phyloP scores from a whole-genome alignment of 768 basidiomycete species.

The Antrodiella citrinella region DNA sequence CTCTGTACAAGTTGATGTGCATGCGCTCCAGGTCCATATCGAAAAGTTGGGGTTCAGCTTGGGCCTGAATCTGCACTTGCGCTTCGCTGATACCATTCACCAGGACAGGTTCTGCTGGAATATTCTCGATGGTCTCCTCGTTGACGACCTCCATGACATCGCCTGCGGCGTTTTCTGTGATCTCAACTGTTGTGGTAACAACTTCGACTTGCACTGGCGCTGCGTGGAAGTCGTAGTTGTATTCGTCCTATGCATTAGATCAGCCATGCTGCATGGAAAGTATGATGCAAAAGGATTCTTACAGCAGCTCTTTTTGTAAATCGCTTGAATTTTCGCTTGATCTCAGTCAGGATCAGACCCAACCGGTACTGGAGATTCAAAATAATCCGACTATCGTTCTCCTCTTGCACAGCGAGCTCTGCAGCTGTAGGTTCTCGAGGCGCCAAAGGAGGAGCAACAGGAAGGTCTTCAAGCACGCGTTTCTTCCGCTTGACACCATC shows the following conservation, averaged over 20 bases:
- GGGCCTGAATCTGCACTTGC: slow-evolving; percentile 26
- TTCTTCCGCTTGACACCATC: slow-evolving; percentile 81
- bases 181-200: slow-evolving; percentile 29
- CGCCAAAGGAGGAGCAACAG: slow-evolving; percentile 83
- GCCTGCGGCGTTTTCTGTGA: slow-evolving; percentile 33
- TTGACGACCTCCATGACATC: slow-evolving; percentile 33
- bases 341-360: slow-evolving; percentile 79
- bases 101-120: slow-evolving; percentile 28
- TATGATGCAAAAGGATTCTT: slow-evolving; percentile 20
- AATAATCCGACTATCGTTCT: slow-evolving; percentile 70
- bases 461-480: slow-evolving; percentile 78
- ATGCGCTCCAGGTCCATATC: slow-evolving; percentile 92
- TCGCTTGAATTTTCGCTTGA: slow-evolving; percentile 88
- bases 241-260: slow-evolving; percentile 55
- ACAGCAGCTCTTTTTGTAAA: slow-evolving; percentile 79
- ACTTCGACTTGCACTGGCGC: slow-evolving; percentile 26
- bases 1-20: slow-evolving; percentile 76
- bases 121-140: slow-evolving; percentile 22
- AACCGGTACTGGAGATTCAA: slow-evolving; percentile 85
- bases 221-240: slow-evolving; percentile 39
- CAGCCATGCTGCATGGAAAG: background rate
- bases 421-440: slow-evolving; percentile 75
- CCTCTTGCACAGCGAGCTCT: slow-evolving; percentile 75
- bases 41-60: slow-evolving; percentile 46
- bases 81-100: slow-evolving; percentile 11